Base-by-base conservation (phyloP, 306 rosid species). In the Pachyrhizus erosus region DNA sequence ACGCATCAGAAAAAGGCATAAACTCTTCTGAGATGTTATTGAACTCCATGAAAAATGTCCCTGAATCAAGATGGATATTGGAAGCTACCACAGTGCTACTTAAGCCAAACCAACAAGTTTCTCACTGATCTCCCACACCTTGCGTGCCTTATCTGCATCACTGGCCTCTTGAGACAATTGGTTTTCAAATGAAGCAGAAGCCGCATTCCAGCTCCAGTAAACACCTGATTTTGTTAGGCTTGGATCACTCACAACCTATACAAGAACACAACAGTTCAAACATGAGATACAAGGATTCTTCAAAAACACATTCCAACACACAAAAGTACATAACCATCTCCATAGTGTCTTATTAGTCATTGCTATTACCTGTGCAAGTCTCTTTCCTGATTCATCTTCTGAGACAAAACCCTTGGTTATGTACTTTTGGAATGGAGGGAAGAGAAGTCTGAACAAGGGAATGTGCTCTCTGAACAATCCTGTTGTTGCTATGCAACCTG, bases 401-500 rank as follows among this genome's bases (percentile, higher is more conserved):
- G 98, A 94, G 52, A 94, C 97, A 58, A 31, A 94, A 75, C 98
- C 97, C 83, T 92, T 94, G 58, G 98, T 94, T 73, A 94, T 89
- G 89, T 77, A 92, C 91, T 89, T 91, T 34, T 94, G 98, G 97
- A 92, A 94, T 31, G 96, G 96, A 69, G 98, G 98, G 90, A 94
- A 94, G 12, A 94, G 90, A 55, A 87, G 66, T 78, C 95, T 88
- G 89, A 94, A 94, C 89, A 94, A 79, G 58, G 98, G 96, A 81
- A 94, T 92, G 89, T 94, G 98, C 81, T 92, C 97, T 78, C 98
- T 91, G 70, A 94, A 94, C 91, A 94, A 84, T 82, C 97, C 97
- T 6, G 98, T 94, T 8, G 98, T 92, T 66, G 98, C 98, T 42
- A 94, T 94, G 92, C 98, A 92, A 52, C 98, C 98, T 0, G 98